These are phyloP conservation scores for Immersiporthe knoxdaviesiana DNA, from an alignment of 2,329 filamentous ascomycete genomes.

Conservation along the genomic window DNA sequence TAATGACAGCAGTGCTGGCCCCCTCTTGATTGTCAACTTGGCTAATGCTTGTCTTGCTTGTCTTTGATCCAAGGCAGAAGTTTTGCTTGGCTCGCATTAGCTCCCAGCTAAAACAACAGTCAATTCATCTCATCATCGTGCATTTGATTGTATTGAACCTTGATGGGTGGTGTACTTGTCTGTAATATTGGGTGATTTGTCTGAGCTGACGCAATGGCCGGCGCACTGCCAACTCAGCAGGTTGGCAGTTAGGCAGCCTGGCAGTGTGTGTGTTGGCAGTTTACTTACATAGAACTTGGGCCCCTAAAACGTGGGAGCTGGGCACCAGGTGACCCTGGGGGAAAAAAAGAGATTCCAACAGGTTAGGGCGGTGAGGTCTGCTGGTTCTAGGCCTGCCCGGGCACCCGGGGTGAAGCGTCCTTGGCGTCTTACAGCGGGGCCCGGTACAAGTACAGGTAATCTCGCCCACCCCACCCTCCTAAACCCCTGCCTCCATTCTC, in stretches of 20 bases:
- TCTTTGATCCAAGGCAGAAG: background rate
- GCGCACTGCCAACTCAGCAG: background rate
- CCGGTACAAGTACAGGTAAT: background rate
- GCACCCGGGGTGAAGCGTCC: background rate
- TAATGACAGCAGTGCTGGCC: no score
- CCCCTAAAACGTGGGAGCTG: background rate
- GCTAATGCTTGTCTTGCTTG: slow-evolving; percentile 3
- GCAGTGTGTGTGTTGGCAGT: background rate
- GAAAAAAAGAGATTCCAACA: background rate
- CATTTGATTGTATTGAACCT: background rate
- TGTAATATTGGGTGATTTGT: background rate
- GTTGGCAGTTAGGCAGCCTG: background rate
- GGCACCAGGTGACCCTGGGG: background rate
- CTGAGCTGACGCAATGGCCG: slow-evolving; percentile 18
- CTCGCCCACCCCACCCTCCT: slow-evolving; percentile 9
- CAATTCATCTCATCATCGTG: no score
- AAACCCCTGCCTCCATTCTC: slow-evolving; percentile 14
- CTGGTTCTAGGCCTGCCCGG: background rate
- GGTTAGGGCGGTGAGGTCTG: slow-evolving; percentile 6
- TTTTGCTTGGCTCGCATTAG: background rate
- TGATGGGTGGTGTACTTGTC: slow-evolving; percentile 1
- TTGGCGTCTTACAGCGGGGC: background rate
- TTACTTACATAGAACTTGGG: no score
- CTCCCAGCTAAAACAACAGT: background rate
- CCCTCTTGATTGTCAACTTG: background rate